Evolutionary conservation across 2,329 filamentous ascomycete genomes (phyloP).

Genomic region (Cladophialophora psammophila): DNA sequence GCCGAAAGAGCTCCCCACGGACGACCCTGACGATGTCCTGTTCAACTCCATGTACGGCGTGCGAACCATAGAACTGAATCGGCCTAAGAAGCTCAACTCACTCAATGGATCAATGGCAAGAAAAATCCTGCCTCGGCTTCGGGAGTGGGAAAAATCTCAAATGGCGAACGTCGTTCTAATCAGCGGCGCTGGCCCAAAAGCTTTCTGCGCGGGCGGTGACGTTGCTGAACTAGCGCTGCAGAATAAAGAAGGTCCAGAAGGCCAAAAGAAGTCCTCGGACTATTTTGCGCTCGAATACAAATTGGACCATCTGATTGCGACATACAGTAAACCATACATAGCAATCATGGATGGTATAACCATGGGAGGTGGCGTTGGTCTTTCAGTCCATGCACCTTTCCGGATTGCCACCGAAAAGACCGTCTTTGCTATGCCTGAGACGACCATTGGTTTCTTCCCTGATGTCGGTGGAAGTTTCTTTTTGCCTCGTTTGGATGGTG

Average conservation of each 20-base stretch:
- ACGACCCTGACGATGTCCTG: slow-evolving; percentile 88
- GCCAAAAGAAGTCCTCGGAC: slow-evolving; percentile 76
- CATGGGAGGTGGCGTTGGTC: slow-evolving; percentile 95
- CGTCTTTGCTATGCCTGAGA: slow-evolving; percentile 97
- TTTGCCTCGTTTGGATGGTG: slow-evolving; percentile 85
- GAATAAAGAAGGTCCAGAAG: slow-evolving; percentile 72
- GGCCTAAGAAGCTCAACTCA: slow-evolving; percentile 88
- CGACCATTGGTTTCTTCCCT: slow-evolving; percentile 97
- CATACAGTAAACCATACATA: slow-evolving; percentile 90
- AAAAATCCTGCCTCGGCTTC: slow-evolving; percentile 87
- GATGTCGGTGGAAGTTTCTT: slow-evolving; percentile 98
- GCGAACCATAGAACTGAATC: slow-evolving; percentile 91
- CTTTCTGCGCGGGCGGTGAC: slow-evolving; percentile 94
- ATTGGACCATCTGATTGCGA: slow-evolving; percentile 93
- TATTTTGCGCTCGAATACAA: slow-evolving; percentile 97
- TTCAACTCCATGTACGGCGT: slow-evolving; percentile 90
- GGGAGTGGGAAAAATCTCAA: slow-evolving; percentile 95
- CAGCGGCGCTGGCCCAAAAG: slow-evolving; percentile 83
- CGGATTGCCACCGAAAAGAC: slow-evolving; percentile 96
- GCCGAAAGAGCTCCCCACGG: slow-evolving; percentile 66
- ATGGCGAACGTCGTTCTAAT: slow-evolving; percentile 92
- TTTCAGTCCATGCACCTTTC: slow-evolving; percentile 94
- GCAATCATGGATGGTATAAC: slow-evolving; percentile 98
- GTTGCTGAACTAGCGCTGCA: slow-evolving; percentile 77
- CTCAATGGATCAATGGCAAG: slow-evolving; percentile 93